Conservation (phyloP, 495 filamentous ascomycete genomes). For the Hyphodiscus hymeniophilus region DNA sequence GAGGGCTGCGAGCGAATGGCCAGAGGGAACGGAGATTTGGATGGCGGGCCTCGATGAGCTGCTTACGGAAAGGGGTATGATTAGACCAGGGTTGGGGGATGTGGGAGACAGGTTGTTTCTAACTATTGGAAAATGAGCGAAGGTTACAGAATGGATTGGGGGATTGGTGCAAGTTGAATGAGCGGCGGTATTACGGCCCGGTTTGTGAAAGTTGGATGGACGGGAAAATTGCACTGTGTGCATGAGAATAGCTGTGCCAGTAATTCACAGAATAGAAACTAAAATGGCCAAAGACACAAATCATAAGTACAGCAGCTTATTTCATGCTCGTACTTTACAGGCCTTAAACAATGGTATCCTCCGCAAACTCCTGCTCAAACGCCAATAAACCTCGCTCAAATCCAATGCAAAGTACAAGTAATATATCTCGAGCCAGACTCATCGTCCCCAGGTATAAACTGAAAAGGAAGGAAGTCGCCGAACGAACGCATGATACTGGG, state of each 20-base stretch:
- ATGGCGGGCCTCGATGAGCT: constrained; percentile 69
- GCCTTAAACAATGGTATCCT: too few relatives aligned
- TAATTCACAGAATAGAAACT: too few relatives aligned
- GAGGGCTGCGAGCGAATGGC: constrained; percentile 64
- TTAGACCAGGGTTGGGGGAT: constrained; percentile 85
- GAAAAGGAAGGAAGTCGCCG: constrained; percentile 6
- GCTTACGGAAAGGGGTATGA: constrained; percentile 73
- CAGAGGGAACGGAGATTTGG: constrained; percentile 70
- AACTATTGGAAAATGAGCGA: constrained; percentile 74
- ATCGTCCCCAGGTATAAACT: constrained; percentile 18
- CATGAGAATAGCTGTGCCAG: too few relatives aligned
- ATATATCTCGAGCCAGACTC: constrained; percentile 1
- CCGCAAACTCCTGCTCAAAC: too few relatives aligned
- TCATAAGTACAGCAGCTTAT: too few relatives aligned
- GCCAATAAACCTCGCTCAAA: not conserved
- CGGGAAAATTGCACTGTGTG: too few relatives aligned
- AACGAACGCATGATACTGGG: constrained; percentile 9
- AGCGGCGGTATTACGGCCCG: too few relatives aligned
- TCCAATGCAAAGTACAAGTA: not conserved
- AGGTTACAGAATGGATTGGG: not conserved
- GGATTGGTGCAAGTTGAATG: not conserved
- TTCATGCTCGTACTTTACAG: too few relatives aligned
- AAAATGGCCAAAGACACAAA: too few relatives aligned
- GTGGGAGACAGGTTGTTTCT: constrained; percentile 89
- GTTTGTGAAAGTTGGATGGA: too few relatives aligned